phyloP scores from a whole-genome alignment of 148 eudicot genomes.

The Chenopodium formosanum region DNA sequence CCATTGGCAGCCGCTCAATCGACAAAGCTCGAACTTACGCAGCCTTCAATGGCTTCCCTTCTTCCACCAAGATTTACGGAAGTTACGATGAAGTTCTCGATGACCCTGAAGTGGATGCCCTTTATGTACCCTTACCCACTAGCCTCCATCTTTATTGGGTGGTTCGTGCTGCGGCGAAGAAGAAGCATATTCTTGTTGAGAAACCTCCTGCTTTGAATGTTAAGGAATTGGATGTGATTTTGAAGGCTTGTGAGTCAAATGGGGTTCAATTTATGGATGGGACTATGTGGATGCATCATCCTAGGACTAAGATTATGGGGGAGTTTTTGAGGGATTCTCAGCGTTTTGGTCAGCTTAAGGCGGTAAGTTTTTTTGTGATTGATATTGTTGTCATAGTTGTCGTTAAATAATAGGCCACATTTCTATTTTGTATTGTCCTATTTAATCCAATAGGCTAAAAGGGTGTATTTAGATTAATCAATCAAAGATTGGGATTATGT shows the following conservation, averaged over 20 bases:
- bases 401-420: too few species aligned
- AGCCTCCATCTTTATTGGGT: slow-evolving; percentile 69
- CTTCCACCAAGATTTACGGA: slow-evolving; percentile 48
- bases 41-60: slow-evolving; percentile 38
- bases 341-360: slow-evolving; percentile 48
- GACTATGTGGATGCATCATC: slow-evolving; percentile 72
- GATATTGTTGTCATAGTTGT: neutral
- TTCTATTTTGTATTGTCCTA: neutral
- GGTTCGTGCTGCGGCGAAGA: slow-evolving; percentile 61
- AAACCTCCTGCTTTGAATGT: slow-evolving; percentile 68
- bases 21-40: slow-evolving; percentile 57
- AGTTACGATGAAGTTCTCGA: slow-evolving; percentile 56
- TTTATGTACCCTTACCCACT: slow-evolving; percentile 73
- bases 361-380: slow-evolving; percentile 27
- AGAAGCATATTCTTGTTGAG: slow-evolving; percentile 70
- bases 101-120: slow-evolving; percentile 70
- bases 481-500: too few species aligned
- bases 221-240: slow-evolving; percentile 54
- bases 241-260: slow-evolving; percentile 46
- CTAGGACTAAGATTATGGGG: slow-evolving; percentile 37
- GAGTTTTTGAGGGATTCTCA: slow-evolving; percentile 35
- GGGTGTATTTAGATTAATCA: too few species aligned
- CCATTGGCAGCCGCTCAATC: slow-evolving; percentile 64
- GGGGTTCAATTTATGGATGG: slow-evolving; percentile 76
- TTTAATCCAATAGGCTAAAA: too few species aligned